Percentiles rank a stretch among this genome's conserved stretches.
These are phyloP conservation scores for Beauveria sp. DNA, from an alignment of 2,329 filamentous ascomycete species.

Conservation along the genomic window DNA sequence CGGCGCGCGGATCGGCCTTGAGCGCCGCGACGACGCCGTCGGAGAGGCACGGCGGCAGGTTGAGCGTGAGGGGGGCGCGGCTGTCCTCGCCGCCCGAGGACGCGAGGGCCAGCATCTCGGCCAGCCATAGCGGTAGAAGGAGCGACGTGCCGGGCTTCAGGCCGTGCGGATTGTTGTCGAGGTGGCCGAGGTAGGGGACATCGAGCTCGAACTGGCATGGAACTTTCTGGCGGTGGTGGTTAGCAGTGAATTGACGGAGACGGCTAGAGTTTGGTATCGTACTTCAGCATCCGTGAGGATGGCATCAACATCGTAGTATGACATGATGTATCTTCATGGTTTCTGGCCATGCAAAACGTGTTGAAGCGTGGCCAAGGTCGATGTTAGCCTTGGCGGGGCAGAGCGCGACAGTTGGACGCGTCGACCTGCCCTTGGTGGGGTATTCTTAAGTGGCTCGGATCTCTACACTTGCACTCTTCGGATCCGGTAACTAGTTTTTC, in stretches of 20 bases:
- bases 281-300: slow-evolving; percentile 82
- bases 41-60: slow-evolving; percentile 70
- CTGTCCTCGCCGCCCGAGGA: slow-evolving; percentile 35
- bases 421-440: not conserved
- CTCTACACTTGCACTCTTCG: too few relatives aligned
- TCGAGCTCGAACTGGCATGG: slow-evolving; percentile 92
- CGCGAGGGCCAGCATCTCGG: slow-evolving; percentile 80
- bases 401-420: slow-evolving; percentile 3
- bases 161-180: slow-evolving; percentile 67
- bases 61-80: slow-evolving; percentile 61
- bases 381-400: not conserved
- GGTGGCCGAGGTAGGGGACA: slow-evolving; percentile 76
- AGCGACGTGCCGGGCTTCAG: slow-evolving; percentile 77
- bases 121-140: slow-evolving; percentile 86
- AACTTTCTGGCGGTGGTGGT: slow-evolving; percentile 59
- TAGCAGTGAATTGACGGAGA: not conserved
- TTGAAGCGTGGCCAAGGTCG: not conserved
- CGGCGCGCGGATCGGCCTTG: slow-evolving; percentile 79
- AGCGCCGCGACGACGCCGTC: slow-evolving; percentile 79
- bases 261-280: slow-evolving; percentile 16
- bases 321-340: slow-evolving; percentile 34
- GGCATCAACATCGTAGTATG: slow-evolving; percentile 78
- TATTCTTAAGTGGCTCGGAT: not conserved
- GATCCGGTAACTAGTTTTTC: too few relatives aligned
- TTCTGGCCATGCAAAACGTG: not conserved